Base-by-base conservation (phyloP, 441 rosid genomes). In the Gossypium davidsonii region DNA sequence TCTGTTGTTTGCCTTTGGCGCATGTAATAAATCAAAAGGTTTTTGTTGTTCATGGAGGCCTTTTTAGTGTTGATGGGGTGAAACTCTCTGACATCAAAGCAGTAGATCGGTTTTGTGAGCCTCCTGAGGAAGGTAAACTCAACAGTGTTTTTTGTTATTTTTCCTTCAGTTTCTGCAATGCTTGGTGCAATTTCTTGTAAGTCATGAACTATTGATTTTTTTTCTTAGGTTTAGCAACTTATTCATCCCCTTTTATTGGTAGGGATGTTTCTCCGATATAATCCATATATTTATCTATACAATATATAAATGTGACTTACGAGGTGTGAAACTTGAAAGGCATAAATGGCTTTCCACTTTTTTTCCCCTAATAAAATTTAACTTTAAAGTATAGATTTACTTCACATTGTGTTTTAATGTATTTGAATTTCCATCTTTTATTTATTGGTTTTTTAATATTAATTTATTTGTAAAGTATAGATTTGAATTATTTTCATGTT, bases 11-110 rank as follows among this genome's bases (percentile, higher is more conserved):
- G 73, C 99, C 98, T 15, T 80, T 95, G 86, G 97, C 96, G 74
- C 95, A 93, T 82, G 94, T 93, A 37, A 83, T 95, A 73, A 91
- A 90, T 72, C 74, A 60, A 73, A 95, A 93, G 86, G 83, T 93
- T 42, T 90, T 95, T 3, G 95, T 93, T 49, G 98, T 93, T 68
- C 99, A 95, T 82, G 99, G 98, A 78, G 99, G 98, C 70, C 97
- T 95, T 73, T 95, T 95, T 75, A 95, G 98, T 80, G 89, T 87
- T 10, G 99, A 95, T 44, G 99, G 97, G 58, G 98, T 95, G 62
- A 93, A 93, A 80, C 90, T 95, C 53, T 86, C 95, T 3, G 97
- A 93, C 69, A 93, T 95, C 76, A 83, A 79, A 82, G 91, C 91
- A 60, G 90, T 95, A 42, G 90, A 95, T 79, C 84, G 99, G 26